Conservation (phyloP, 768 basidiomycete species). For the Mycena indigotica region DNA sequence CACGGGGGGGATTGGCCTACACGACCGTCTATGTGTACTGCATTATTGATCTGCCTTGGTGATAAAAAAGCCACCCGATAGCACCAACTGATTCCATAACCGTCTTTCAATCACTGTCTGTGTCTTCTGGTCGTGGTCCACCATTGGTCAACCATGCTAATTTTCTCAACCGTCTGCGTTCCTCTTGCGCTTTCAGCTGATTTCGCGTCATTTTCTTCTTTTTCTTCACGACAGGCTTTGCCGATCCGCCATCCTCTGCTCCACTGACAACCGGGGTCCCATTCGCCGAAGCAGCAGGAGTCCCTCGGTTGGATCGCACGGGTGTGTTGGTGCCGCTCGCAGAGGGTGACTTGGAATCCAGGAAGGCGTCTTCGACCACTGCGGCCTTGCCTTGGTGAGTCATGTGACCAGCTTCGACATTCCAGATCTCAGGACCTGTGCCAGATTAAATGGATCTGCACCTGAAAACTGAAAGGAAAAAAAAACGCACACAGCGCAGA, state of each 20-base stretch:
- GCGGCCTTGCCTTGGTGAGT: conserved; percentile 87
- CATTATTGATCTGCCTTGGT: no score
- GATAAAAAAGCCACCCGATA: no score
- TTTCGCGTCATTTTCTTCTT: conserved; percentile 94
- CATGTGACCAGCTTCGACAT: conserved; percentile 83
- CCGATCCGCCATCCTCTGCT: conserved; percentile 58
- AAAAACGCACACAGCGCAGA: conserved; percentile 68
- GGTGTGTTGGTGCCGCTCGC: conserved; percentile 76
- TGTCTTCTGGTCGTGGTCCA: conserved; percentile 82
- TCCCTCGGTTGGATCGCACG: conserved; percentile 66
- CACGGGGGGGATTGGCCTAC: no score
- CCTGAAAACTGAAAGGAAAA: no score
- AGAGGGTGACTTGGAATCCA: conserved; percentile 66
- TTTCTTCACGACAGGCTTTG: conserved; percentile 55
- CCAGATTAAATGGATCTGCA: conserved; percentile 19
- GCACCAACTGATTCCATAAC: no score
- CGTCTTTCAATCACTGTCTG: conserved; percentile 58
- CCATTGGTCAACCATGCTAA: conserved; percentile 82
- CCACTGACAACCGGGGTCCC: conserved; percentile 82
- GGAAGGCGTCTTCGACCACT: conserved; percentile 82
- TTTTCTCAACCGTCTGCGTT: conserved; percentile 78
- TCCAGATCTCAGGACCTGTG: conserved; percentile 90
- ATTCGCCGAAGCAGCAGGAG: conserved; percentile 66
- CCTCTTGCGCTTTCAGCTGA: conserved; percentile 87
- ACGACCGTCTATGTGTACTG: no score